phyloP scores from a whole-genome alignment of 805 yeast genomes.

The Wickerhamomyces chaumierensis region DNA sequence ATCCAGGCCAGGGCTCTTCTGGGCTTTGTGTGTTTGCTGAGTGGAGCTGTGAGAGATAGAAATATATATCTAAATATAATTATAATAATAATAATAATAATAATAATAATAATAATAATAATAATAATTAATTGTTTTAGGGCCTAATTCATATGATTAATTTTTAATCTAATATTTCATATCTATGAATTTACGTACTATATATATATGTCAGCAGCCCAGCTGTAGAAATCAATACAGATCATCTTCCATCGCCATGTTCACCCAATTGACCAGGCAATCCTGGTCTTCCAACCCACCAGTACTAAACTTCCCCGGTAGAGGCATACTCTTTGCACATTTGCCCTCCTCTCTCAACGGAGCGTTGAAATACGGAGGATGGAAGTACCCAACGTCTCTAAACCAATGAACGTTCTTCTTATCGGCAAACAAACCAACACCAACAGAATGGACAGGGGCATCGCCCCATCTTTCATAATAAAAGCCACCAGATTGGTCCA shows the following conservation, averaged over 20 bases:
- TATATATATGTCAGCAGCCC: too few species aligned
- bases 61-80: too few species aligned
- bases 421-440: conserved; percentile 61
- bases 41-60: conserved; percentile 49
- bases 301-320: conserved; percentile 42
- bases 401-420: conserved; percentile 72
- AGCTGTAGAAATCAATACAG: conserved; percentile 6
- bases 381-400: conserved; percentile 71
- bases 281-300: conserved; percentile 50
- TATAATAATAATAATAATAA: too few species aligned
- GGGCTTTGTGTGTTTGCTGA: conserved; percentile 88
- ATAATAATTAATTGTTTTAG: too few species aligned
- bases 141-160: too few species aligned
- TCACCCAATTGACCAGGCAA: conserved; percentile 66
- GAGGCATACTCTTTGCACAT: conserved; percentile 23
- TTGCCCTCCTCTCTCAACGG: conserved; percentile 42
- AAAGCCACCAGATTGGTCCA: conserved; percentile 68
- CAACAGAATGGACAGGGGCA: conserved; percentile 81
- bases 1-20: conserved; percentile 40
- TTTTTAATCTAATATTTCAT: background rate
- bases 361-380: conserved; percentile 66
- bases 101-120: too few species aligned
- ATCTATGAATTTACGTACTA: too few species aligned
- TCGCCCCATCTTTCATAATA: conserved; percentile 93
- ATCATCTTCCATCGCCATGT: conserved; percentile 26